Evolutionary conservation across 306 rosid genomes (phyloP).

Genomic region (Cicer chorassanicum): DNA sequence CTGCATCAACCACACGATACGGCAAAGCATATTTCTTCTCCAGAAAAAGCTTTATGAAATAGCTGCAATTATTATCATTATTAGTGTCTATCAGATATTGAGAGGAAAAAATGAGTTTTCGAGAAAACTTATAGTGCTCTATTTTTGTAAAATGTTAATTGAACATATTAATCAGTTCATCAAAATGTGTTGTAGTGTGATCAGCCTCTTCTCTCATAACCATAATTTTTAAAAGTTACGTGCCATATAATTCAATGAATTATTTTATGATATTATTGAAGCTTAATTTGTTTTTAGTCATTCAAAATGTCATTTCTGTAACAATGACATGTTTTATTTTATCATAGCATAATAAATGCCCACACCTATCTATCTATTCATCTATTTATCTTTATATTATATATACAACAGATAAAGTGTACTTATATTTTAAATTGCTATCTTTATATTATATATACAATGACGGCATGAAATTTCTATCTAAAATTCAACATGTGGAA

Average conservation of each 20-base stretch:
- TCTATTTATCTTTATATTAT: neutral
- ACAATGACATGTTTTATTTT: neutral
- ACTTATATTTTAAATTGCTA: too few species aligned
- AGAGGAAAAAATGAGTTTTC: neutral
- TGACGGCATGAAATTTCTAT: too few species aligned
- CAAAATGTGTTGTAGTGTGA: neutral
- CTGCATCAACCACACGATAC: constrained; percentile 79
- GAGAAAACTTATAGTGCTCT: neutral
- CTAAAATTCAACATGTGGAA: neutral
- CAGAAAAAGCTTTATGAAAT: constrained; percentile 88
- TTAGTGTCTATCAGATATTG: constrained; percentile 34
- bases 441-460: too few species aligned
- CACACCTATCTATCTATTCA: neutral
- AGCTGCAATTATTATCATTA: constrained; percentile 62
- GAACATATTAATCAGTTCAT: constrained; percentile 9
- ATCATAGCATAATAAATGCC: neutral
- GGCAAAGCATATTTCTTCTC: constrained; percentile 97
- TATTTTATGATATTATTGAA: neutral
- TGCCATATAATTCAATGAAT: neutral
- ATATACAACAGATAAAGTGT: neutral
- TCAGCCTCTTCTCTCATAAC: constrained; percentile 13
- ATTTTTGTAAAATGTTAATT: constrained; percentile 1
- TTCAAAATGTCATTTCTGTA: neutral
- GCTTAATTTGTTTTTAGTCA: neutral
- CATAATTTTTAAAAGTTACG: neutral